Percentiles rank a stretch among this genome's conserved stretches.
phyloP scores from a whole-genome alignment of 169 alveolate species.

The Perkinsus chesapeaki region DNA sequence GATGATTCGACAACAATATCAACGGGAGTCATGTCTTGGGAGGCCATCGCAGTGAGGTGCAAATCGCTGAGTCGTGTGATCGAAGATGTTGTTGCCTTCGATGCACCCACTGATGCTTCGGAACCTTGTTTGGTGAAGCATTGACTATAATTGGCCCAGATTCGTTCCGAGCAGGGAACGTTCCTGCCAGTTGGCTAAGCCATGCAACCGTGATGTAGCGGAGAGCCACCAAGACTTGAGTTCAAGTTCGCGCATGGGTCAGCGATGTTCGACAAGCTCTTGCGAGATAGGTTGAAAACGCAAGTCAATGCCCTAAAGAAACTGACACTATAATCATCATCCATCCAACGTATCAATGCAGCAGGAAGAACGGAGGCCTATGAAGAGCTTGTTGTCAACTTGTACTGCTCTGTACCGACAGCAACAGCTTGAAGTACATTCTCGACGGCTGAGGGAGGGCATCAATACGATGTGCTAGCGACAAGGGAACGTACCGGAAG shows the following conservation, averaged over 20 bases:
- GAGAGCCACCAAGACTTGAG: no score
- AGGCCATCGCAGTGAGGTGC: background rate
- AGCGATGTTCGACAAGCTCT: no score
- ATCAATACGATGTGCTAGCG: background rate
- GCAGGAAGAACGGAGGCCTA: background rate
- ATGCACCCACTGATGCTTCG: background rate
- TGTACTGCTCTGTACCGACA: background rate
- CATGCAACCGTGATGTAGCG: no score
- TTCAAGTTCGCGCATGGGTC: no score
- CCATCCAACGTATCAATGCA: no score
- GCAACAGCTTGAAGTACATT: background rate
- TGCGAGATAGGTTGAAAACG: no score
- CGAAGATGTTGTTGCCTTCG: background rate
- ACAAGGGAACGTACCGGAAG: background rate
- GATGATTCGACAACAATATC: background rate
- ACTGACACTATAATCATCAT: no score
- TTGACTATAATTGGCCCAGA: background rate
- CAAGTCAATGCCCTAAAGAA: no score
- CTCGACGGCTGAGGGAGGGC: background rate
- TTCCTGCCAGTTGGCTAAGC: no score
- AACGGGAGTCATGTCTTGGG: background rate
- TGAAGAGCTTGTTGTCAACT: background rate
- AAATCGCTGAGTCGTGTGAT: background rate
- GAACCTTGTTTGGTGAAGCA: background rate
- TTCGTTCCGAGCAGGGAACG: no score